Evolutionary conservation across 2,329 filamentous ascomycete genomes (phyloP).

Genomic region (Clonostachys chloroleuca): DNA sequence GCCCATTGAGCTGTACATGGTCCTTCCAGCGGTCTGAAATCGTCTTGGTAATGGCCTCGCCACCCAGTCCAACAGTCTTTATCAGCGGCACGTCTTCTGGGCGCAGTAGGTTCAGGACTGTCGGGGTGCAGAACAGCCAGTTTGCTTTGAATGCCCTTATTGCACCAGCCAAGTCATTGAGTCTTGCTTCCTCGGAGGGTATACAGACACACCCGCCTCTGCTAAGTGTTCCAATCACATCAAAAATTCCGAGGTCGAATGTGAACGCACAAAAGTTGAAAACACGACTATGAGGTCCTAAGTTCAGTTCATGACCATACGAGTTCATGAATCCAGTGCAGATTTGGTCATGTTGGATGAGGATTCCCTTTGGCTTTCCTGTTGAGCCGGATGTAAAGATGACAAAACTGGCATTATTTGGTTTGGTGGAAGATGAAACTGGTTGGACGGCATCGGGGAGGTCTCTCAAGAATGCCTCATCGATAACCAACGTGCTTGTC

Average conservation of each 20-base stretch:
- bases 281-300: not conserved
- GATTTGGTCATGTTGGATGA: constrained; percentile 8
- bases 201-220: not conserved
- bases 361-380: constrained; percentile 3
- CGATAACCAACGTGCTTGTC: not conserved
- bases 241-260: not conserved
- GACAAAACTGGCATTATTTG: constrained; percentile 6
- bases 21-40: not conserved
- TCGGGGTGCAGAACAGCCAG: constrained; percentile 5
- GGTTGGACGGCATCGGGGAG: not conserved
- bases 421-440: not conserved
- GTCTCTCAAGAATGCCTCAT: not conserved
- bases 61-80: constrained; percentile 12
- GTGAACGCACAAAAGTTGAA: not conserved
- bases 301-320: not conserved
- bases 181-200: constrained; percentile 5
- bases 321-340: not conserved
- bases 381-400: constrained; percentile 6
- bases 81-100: constrained; percentile 8
- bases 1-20: not conserved
- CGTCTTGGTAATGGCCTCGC: constrained; percentile 12
- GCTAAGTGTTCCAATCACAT: not conserved
- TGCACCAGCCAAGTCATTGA: constrained; percentile 4
- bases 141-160: constrained; percentile 7
- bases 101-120: constrained; percentile 11